phyloP scores from a whole-genome alignment of 305 asterid genomes.

The Lippia alba region DNA sequence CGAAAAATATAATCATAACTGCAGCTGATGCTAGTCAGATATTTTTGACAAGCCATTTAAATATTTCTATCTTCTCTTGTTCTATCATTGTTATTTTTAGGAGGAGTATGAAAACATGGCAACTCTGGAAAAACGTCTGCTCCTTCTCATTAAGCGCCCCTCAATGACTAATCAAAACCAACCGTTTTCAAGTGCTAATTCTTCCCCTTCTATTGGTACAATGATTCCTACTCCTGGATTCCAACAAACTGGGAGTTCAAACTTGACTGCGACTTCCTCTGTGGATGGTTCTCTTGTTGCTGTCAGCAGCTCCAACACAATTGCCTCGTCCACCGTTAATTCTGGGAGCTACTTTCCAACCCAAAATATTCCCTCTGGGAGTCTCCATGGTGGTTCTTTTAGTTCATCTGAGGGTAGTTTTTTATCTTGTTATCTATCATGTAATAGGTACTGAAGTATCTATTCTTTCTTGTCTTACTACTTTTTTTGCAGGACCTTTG shows the following conservation, averaged over 20 bases:
- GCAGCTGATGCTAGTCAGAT: slow-evolving; percentile 23
- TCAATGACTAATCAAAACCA: slow-evolving; percentile 70
- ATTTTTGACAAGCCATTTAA: slow-evolving; percentile 16
- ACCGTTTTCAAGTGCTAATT: slow-evolving; percentile 65
- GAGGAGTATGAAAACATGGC: slow-evolving; percentile 80
- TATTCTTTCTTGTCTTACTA: slow-evolving; percentile 39
- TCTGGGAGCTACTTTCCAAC: slow-evolving; percentile 66
- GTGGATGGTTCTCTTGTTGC: slow-evolving; percentile 61
- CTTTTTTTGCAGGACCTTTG: slow-evolving; percentile 62
- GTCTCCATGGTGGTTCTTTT: slow-evolving; percentile 56
- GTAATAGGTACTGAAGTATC: slow-evolving; percentile 15
- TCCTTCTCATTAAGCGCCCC: slow-evolving; percentile 53
- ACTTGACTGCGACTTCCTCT: slow-evolving; percentile 56
- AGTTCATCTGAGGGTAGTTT: slow-evolving; percentile 49
- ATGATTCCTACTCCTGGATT: slow-evolving; percentile 99
- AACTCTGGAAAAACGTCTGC: slow-evolving; percentile 86
- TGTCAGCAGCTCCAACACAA: slow-evolving; percentile 49
- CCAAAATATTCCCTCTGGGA: slow-evolving; percentile 57
- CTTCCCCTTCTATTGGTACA: slow-evolving; percentile 71
- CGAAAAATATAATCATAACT: slow-evolving; percentile 10
- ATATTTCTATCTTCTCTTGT: slow-evolving; percentile 7
- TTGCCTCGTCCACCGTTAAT: slow-evolving; percentile 61
- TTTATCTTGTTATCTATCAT: slow-evolving; percentile 27
- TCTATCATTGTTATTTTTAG: slow-evolving; percentile 46
- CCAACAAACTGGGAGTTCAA: slow-evolving; percentile 71